Base-by-base conservation (phyloP, 139 green algal species). In the Chlorella vulgaris region DNA sequence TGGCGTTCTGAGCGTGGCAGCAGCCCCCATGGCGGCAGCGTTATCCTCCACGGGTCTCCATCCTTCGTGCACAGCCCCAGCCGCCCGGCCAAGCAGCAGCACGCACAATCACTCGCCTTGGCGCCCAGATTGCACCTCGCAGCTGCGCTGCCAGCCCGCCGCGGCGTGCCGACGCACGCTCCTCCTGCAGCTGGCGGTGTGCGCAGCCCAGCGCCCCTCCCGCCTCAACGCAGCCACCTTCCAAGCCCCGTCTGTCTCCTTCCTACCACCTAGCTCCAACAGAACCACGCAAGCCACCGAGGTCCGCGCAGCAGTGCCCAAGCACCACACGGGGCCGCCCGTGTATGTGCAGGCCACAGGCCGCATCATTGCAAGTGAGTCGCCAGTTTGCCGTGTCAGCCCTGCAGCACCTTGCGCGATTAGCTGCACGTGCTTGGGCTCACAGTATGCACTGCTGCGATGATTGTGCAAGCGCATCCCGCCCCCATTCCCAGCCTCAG, bases 291-390 rank as follows among this genome's bases (percentile, higher is more conserved):
- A 55, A 28, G 47, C 29, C 19, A 51, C 33, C 7, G 28, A 58
- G 4, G 10, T 19, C 47, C 55, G 38, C 28, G 38, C 36, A n/a
- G 36, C 50, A 8, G 35, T 10, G 26, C 65, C 77, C 47, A 50
- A 53, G 43, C 43, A 47, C 4, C 47, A 67, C 65, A 35, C 43
- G 38, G 84, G 84, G 28, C 91, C 88, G 15, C 92, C 93, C 1
- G 95, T 91, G 4, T 91, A 86, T 74, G 88, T 97, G 0, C 90
- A 82, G 36, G 91, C 93, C 2, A 91, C 88, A 8, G 93, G 93
- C 13, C 77, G 91, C n/a, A 91, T 96, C 63, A 62, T 96, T 50
- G 93, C 92, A 40, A 93, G 93, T 96, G 73, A 89, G 92, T 40
- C 10, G 47, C 13, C 47, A 24, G 47, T 15, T 58, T 29, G n/a